A percentile compares a stretch with the other conserved stretches of the same genome.
phyloP scores from a whole-genome alignment of 2,329 filamentous ascomycete genomes.

The Amesomyces nigricolor region DNA sequence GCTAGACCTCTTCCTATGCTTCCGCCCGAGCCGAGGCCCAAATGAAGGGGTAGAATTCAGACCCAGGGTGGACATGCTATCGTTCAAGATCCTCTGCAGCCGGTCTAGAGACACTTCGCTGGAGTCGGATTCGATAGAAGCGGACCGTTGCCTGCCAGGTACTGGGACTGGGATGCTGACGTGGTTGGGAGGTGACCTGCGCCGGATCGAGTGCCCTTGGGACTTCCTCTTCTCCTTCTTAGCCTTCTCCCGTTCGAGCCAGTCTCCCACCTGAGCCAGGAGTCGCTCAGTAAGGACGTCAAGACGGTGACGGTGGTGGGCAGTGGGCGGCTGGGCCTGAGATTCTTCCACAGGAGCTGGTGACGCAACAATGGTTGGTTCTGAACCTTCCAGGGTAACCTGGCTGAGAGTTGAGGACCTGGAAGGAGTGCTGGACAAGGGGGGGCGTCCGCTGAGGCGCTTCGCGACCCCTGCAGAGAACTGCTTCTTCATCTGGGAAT shows the following conservation, averaged over 20 bases:
- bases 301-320: conserved; percentile 32
- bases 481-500: conserved; percentile 37
- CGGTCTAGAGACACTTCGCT: conserved; percentile 71
- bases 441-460: conserved; percentile 41
- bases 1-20: conserved; percentile 40
- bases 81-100: conserved; percentile 73
- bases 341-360: conserved; percentile 28
- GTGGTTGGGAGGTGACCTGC: conserved; percentile 33
- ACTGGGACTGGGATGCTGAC: conserved; percentile 12
- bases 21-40: conserved; percentile 38
- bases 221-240: conserved; percentile 56
- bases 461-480: conserved; percentile 40
- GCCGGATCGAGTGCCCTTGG: conserved; percentile 40
- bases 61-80: conserved; percentile 53
- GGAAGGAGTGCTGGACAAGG: conserved; percentile 36
- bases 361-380: conserved; percentile 25
- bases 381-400: conserved; percentile 31
- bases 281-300: conserved; percentile 26
- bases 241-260: conserved; percentile 74
- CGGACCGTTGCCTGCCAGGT: conserved; percentile 33
- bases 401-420: conserved; percentile 41
- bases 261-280: conserved; percentile 52
- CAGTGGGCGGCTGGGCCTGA: conserved; percentile 27
- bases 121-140: conserved; percentile 60
- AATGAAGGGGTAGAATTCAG: conserved; percentile 42